These are phyloP conservation scores for Aspergillus asperescens DNA, from an alignment of 495 filamentous ascomycete species.

Conservation along the genomic window DNA sequence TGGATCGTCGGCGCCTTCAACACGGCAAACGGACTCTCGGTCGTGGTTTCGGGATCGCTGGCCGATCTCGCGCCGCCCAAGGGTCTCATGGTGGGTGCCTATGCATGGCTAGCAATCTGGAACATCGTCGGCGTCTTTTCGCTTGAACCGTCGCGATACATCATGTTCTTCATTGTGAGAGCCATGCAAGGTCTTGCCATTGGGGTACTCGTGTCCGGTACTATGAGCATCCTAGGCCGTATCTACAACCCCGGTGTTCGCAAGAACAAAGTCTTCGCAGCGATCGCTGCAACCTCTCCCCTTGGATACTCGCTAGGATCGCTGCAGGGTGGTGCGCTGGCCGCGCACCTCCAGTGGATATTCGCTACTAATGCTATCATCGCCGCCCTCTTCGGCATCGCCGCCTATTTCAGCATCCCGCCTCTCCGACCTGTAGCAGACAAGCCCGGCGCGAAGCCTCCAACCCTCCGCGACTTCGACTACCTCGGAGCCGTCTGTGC, in stretches of 20 bases:
- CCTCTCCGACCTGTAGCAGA: conserved; percentile 27
- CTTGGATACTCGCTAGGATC: conserved; percentile 31
- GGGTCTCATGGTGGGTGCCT: conserved; percentile 40
- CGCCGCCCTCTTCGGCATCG: conserved; percentile 21
- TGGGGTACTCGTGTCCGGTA: conserved; percentile 29
- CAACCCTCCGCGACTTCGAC: conserved; percentile 29
- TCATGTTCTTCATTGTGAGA: conserved; percentile 29
- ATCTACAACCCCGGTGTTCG: conserved; percentile 29
- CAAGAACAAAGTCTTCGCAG: conserved; percentile 33
- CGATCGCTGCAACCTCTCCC: conserved; percentile 29
- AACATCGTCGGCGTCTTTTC: conserved; percentile 39
- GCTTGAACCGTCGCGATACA: conserved; percentile 19
- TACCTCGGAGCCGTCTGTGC: conserved; percentile 24
- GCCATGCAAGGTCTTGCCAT: conserved; percentile 33
- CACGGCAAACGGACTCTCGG: conserved; percentile 39
- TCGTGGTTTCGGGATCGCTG: conserved; percentile 41
- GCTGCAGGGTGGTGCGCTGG: conserved; percentile 27
- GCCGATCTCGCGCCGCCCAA: conserved; percentile 40
- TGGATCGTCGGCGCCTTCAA: conserved; percentile 42
- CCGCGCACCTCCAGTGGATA: conserved; percentile 26
- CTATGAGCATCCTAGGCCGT: conserved; percentile 31
- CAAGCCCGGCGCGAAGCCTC: conserved; percentile 22
- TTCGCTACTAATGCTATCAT: conserved; percentile 30
- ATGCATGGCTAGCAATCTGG: conserved; percentile 41
- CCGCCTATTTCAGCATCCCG: conserved; percentile 26